Percentiles rank a stretch among this genome's conserved stretches.
These are phyloP conservation scores for Zychaea mexicana DNA, from an alignment of 371 early-diverging fungal genomes.

Conservation along the genomic window DNA sequence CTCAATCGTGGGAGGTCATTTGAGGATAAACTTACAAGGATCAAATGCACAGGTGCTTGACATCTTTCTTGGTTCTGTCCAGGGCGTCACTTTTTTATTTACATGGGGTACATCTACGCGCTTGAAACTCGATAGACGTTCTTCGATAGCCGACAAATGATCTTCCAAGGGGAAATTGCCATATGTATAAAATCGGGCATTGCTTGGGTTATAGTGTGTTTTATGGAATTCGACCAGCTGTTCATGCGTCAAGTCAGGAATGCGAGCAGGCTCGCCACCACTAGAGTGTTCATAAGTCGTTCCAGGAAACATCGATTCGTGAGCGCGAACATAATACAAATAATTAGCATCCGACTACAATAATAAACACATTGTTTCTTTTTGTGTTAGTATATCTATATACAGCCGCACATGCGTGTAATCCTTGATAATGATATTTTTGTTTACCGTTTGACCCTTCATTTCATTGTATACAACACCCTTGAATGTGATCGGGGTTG, in stretches of 20 bases:
- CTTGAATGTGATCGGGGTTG: conserved; percentile 71
- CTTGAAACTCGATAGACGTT: conserved; percentile 47
- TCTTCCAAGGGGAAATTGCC: conserved; percentile 80
- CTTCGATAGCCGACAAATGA: conserved; percentile 71
- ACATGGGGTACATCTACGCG: conserved; percentile 44
- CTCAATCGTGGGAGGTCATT: not conserved
- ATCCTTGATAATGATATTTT: not conserved
- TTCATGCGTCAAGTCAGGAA: conserved; percentile 86
- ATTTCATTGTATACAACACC: conserved; percentile 98
- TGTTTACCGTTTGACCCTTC: conserved; percentile 86
- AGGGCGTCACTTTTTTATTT: conserved; percentile 55
- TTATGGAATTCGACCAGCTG: conserved; percentile 83
- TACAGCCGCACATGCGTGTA: too few species aligned
- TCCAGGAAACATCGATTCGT: conserved; percentile 84
- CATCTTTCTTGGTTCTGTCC: conserved; percentile 52
- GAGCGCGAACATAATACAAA: conserved; percentile 75
- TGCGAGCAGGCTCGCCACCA: conserved; percentile 92
- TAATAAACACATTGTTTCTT: not conserved
- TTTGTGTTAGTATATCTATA: too few species aligned
- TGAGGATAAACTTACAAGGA: conserved; percentile 36
- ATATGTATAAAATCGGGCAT: conserved; percentile 88
- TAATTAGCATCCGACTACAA: conserved; percentile 72
- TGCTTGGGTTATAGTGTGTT: conserved; percentile 88
- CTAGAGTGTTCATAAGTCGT: conserved; percentile 82
- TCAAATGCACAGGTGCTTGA: conserved; percentile 72